phyloP scores from a whole-genome alignment of 805 yeast species.

The Candida bentonensis region DNA sequence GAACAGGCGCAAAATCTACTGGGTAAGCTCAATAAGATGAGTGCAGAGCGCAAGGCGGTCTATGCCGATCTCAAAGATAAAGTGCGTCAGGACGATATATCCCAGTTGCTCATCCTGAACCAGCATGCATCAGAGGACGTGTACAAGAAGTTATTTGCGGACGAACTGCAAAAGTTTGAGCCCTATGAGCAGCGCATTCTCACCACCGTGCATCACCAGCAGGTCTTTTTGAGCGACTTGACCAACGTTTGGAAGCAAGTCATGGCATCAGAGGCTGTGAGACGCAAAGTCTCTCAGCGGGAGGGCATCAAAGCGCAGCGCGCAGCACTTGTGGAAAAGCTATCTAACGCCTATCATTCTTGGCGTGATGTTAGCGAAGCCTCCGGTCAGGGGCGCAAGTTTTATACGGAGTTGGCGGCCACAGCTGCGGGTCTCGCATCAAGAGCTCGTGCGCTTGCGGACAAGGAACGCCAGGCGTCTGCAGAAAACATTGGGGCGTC shows the following conservation, averaged over 20 bases:
- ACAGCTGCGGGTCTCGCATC: conserved; percentile 16
- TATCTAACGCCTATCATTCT: conserved; percentile 35
- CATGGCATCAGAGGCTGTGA: conserved; percentile 30
- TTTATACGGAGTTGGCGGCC: conserved; percentile 40
- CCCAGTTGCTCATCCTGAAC: conserved; percentile 56
- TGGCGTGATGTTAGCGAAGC: conserved; percentile 53
- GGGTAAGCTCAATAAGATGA: conserved; percentile 46
- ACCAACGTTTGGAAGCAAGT: conserved; percentile 34
- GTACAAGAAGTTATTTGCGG: conserved; percentile 45
- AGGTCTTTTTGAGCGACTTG: conserved; percentile 31
- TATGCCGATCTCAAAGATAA: conserved; percentile 51
- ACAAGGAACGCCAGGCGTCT: too few relatives aligned
- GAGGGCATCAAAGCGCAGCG: conserved; percentile 21
- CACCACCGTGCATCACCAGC: conserved; percentile 54
- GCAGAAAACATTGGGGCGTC: too few relatives aligned
- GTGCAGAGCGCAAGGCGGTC: conserved; percentile 47
- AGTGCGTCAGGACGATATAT: conserved; percentile 73
- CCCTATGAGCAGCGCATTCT: conserved; percentile 55
- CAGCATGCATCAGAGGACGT: conserved; percentile 36
- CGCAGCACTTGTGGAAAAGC: conserved; percentile 26
- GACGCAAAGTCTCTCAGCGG: conserved; percentile 27
- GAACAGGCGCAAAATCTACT: conserved; percentile 40
- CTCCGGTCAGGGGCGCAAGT: conserved; percentile 41
- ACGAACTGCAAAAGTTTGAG: conserved; percentile 64
- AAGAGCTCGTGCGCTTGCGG: background rate